Conservation (phyloP, 129 eudicot species). For the Chrysanthemum makinoi region DNA sequence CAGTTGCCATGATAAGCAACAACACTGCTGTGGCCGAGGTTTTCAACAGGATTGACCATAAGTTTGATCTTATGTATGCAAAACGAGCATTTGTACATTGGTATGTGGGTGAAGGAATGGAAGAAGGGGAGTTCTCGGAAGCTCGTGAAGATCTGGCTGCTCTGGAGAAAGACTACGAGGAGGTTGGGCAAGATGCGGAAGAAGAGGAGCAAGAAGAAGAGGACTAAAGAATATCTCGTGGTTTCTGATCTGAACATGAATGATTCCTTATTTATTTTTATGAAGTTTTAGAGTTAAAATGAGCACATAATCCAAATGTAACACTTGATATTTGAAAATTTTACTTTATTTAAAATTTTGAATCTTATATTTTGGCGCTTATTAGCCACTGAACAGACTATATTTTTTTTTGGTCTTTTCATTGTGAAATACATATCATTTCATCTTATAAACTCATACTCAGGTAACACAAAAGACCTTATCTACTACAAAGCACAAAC, state of each 20-base stretch:
- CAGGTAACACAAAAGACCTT: too few species aligned
- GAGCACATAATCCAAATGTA: too few species aligned
- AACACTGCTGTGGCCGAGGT: constrained; percentile 27
- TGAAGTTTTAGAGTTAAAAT: not conserved
- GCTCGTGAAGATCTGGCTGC: constrained; percentile 29
- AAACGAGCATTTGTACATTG: constrained; percentile 28
- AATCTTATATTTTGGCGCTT: too few species aligned
- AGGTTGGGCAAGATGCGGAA: constrained; percentile 19
- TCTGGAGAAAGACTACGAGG: constrained; percentile 26
- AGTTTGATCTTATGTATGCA: constrained; percentile 29
- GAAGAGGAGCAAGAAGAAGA: constrained; percentile 20
- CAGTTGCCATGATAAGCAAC: constrained; percentile 29
- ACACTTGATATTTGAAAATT: too few species aligned
- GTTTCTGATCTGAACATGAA: not conserved
- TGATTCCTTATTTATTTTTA: not conserved
- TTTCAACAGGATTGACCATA: constrained; percentile 27
- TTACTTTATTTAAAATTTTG: too few species aligned
- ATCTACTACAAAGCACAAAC: too few species aligned
- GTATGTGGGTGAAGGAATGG: constrained; percentile 31
- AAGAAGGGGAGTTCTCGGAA: constrained; percentile 30
- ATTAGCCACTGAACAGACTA: too few species aligned
- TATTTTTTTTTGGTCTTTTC: too few species aligned
- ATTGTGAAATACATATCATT: too few species aligned
- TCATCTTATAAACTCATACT: too few species aligned
- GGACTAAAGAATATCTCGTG: not conserved